Evolutionary conservation across 2,329 filamentous ascomycete species (phyloP), one percentile per base, ranked within the genome.

Genomic region (Neurospora sp.): DNA sequence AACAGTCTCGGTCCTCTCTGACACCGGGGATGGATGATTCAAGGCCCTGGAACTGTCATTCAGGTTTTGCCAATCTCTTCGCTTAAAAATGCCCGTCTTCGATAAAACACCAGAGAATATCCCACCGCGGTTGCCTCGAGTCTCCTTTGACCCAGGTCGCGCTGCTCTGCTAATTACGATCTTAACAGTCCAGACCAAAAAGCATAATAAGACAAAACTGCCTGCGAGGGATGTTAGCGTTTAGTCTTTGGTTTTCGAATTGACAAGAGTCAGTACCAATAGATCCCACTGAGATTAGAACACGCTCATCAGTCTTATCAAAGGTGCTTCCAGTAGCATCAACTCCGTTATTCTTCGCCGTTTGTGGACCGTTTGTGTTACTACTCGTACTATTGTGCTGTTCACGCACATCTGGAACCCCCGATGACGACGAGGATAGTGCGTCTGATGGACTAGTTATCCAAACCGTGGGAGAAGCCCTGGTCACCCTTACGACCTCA

Each of bases 151-250:
- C 72, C 78, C 19, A 52, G 43, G n/a, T 12, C 6, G 43, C n/a
- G 43, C 10, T 6, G 43, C 43, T 23, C 11, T 81, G 69, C 78
- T 78, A 65, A 79, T 67, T 11, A 77, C 77, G n/a, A 81, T 79
- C 77, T 81, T 84, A 5, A 82, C 74, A 33, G 85, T 77, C 83
- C 82, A 86, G 8, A 74, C 74, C 33, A 85, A 70, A 70, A 84
- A 82, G 68, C 80, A 82, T 8, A 83, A 70, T 37, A 83, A 74
- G 23, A 85, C 80, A 67, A 84, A 83, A 6, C 78, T 80, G 37
- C 81, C 84, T 84, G 11, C 3, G 28, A 12, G 0, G 8, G 8
- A 11, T 39, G 68, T 74, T 69, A 74, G 72, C 43, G 28, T 68
- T 28, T 2, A 3, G 33, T 10, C 28, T 15, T 38, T 65, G 8